Conservation (phyloP, 129 eudicot genomes). For the Helichrysum umbraculigerum region DNA sequence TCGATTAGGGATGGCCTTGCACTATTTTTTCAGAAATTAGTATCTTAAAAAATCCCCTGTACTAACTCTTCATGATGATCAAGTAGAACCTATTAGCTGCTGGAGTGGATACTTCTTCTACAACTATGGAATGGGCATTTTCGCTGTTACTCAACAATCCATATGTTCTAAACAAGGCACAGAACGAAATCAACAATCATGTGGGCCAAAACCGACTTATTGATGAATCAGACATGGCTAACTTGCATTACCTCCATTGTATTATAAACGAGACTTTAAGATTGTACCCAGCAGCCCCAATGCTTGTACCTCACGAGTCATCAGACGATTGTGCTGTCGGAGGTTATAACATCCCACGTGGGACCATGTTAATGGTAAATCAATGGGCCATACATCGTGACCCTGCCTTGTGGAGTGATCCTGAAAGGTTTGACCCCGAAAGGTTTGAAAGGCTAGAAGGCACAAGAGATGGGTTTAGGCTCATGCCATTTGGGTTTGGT, state of each 20-base stretch:
- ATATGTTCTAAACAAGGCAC: conserved; percentile 24
- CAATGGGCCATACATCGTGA: conserved; percentile 33
- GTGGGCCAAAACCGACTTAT: conserved; percentile 24
- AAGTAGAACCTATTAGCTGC: conserved; percentile 25
- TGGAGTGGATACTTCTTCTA: conserved; percentile 36
- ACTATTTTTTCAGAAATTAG: no score
- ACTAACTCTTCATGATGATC: not conserved
- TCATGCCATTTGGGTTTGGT: conserved; percentile 27
- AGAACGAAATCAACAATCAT: conserved; percentile 27
- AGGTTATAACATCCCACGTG: conserved; percentile 28
- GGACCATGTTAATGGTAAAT: conserved; percentile 26
- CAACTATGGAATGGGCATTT: conserved; percentile 39
- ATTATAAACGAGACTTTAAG: conserved; percentile 24
- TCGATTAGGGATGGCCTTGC: no score
- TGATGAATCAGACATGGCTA: conserved; percentile 30
- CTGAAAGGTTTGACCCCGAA: conserved; percentile 14
- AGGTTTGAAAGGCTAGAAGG: conserved; percentile 24
- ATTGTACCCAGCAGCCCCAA: conserved; percentile 27
- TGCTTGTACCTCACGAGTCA: conserved; percentile 23
- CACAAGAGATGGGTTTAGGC: conserved; percentile 8
- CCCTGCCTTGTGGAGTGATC: conserved; percentile 23
- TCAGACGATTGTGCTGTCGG: conserved; percentile 26
- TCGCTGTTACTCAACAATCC: conserved; percentile 36
- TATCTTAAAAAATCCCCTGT: not conserved
- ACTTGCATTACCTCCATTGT: conserved; percentile 22